A percentile compares a stretch with the other conserved stretches of the same genome.
Conservation (phyloP, 1,284 basidiomycete genomes). For the Wolfiporia cocos region DNA sequence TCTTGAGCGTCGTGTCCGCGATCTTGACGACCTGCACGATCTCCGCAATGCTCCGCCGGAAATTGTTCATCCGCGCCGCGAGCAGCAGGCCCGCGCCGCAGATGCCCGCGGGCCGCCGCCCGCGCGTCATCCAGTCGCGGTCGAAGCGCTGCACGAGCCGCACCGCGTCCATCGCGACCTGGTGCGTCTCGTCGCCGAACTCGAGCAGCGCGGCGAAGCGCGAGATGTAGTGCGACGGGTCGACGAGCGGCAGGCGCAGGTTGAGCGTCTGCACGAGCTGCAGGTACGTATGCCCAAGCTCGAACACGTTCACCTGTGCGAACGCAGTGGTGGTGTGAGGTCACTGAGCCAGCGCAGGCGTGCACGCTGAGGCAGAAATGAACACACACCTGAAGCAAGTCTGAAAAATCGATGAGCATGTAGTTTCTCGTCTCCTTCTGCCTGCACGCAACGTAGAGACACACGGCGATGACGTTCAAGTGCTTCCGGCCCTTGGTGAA, state of each 20-base stretch:
- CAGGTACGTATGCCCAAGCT: constrained; percentile 93
- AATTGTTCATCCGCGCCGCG: constrained; percentile 98
- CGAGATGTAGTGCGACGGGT: constrained; percentile 96
- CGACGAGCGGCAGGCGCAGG: constrained; percentile 85
- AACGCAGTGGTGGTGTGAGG: background rate
- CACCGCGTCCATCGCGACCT: constrained; percentile 90
- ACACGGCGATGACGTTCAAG: constrained; percentile 92
- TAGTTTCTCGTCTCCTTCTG: constrained; percentile 87
- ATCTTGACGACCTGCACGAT: constrained; percentile 99
- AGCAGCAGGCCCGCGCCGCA: constrained; percentile 94
- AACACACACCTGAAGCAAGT: constrained; percentile 71
- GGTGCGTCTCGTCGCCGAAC: constrained; percentile 91
- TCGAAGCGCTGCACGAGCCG: constrained; percentile 94
- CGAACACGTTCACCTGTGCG: constrained; percentile 91
- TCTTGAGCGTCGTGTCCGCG: constrained; percentile 89
- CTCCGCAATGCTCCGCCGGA: constrained; percentile 88
- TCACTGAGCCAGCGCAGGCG: constrained; percentile 4
- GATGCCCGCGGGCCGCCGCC: constrained; percentile 93
- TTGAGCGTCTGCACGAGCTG: constrained; percentile 90
- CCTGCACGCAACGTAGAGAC: constrained; percentile 91
- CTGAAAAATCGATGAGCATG: constrained; percentile 99
- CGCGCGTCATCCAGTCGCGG: constrained; percentile 96
- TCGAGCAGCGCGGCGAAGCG: constrained; percentile 96
- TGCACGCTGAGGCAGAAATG: background rate
- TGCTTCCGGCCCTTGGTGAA: constrained; percentile 92